Conservation (phyloP, 305 asterid species). For the Ilex paraguariensis region DNA sequence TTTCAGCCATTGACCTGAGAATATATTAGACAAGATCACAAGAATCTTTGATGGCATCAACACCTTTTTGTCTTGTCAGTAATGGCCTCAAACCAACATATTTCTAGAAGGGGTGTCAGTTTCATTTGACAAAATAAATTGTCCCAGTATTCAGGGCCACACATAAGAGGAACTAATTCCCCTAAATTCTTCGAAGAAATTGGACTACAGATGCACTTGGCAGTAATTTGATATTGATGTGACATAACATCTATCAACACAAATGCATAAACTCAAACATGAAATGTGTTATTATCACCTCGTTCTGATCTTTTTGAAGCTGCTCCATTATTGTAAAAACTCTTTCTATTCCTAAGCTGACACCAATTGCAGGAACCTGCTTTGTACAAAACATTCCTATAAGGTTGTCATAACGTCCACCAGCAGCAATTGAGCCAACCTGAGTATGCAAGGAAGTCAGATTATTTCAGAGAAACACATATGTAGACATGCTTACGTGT, state of each 20-base stretch:
- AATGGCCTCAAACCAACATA: too few relatives aligned
- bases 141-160: too few relatives aligned
- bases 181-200: background rate
- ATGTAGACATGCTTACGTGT: too few relatives aligned
- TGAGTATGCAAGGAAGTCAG: conserved; percentile 18
- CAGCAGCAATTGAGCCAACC: conserved; percentile 98
- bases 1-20: too few relatives aligned
- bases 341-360: conserved; percentile 92
- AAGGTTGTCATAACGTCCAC: conserved; percentile 91
- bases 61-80: too few relatives aligned
- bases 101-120: too few relatives aligned
- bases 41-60: too few relatives aligned
- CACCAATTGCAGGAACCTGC: conserved; percentile 90
- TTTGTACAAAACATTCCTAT: conserved; percentile 82
- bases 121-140: too few relatives aligned
- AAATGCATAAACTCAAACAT: background rate
- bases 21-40: too few relatives aligned
- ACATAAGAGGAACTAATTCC: too few relatives aligned
- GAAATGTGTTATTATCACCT: conserved; percentile 34
- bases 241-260: background rate
- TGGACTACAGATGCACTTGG: conserved; percentile 1
- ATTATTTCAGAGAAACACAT: background rate
- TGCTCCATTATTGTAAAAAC: conserved; percentile 89
- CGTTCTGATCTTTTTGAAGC: conserved; percentile 53
- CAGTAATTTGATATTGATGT: background rate